Evolutionary conservation across 306 rosid genomes (phyloP).

Genomic region (Glycine soja): DNA sequence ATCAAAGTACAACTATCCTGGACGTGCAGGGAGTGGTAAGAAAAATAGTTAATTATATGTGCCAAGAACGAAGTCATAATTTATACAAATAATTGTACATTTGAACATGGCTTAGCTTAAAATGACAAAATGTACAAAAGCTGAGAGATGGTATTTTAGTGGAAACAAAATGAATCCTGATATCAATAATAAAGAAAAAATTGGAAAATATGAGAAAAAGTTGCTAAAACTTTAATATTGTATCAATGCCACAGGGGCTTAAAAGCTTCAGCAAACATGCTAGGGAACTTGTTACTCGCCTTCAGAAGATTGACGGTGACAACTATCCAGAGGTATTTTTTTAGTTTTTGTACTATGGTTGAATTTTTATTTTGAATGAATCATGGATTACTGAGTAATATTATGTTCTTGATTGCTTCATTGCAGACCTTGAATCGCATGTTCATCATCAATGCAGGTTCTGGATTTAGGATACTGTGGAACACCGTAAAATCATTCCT

Average conservation of each 20-base stretch:
- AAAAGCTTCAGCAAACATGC: conserved; percentile 83
- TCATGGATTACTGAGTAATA: conserved; percentile 41
- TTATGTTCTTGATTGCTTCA: conserved; percentile 50
- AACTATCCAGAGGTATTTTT: conserved; percentile 87
- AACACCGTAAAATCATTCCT: conserved; percentile 90
- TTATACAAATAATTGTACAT: neutral
- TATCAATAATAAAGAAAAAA: neutral
- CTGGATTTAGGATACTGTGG: conserved; percentile 96
- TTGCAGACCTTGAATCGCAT: conserved; percentile 94
- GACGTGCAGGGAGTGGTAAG: conserved; percentile 97
- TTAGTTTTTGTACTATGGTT: neutral
- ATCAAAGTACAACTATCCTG: conserved; percentile 92
- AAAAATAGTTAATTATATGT: conserved; percentile 10
- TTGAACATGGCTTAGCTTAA: neutral
- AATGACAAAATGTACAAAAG: neutral
- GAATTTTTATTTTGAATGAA: conserved; percentile 23
- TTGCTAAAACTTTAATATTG: conserved; percentile 9
- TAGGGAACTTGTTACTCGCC: conserved; percentile 73
- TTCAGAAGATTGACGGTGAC: conserved; percentile 89
- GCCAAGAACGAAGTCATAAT: conserved; percentile 7
- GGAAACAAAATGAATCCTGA: conserved; percentile 19
- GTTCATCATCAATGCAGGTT: conserved; percentile 99
- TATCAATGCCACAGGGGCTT: conserved; percentile 68
- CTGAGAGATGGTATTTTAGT: conserved; percentile 17
- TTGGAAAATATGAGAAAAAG: neutral